Percentiles rank a stretch among this genome's conserved stretches.
Conservation (phyloP, 2,329 filamentous ascomycete genomes). For the Aotearoamyces nothofagi region DNA sequence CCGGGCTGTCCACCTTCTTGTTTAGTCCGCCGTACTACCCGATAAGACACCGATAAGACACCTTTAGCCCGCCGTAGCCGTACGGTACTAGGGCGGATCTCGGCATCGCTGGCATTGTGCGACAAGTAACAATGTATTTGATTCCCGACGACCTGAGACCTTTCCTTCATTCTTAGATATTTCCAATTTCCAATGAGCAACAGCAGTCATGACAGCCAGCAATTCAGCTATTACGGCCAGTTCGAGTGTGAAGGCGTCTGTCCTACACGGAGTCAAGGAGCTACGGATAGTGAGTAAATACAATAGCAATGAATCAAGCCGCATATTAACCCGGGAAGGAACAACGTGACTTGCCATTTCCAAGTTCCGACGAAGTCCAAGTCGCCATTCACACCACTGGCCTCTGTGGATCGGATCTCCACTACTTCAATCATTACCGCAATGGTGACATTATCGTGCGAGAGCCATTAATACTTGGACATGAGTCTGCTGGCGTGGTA, state of each 20-base stretch:
- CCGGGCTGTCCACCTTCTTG: too few species aligned
- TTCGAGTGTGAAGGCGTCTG: neutral
- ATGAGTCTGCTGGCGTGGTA: constrained; percentile 78
- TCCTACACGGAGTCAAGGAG: constrained; percentile 18
- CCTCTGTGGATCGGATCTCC: constrained; percentile 92
- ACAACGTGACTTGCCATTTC: constrained; percentile 10
- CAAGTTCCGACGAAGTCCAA: constrained; percentile 48
- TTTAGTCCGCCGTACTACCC: too few species aligned
- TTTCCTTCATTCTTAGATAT: too few species aligned
- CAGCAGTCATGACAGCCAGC: too few species aligned
- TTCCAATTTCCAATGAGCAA: too few species aligned
- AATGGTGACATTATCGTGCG: constrained; percentile 92
- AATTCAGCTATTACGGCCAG: too few species aligned
- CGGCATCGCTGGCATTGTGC: too few species aligned
- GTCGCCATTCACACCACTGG: constrained; percentile 84
- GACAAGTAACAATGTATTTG: too few species aligned
- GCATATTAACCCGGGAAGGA: constrained; percentile 2
- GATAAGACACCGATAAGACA: too few species aligned
- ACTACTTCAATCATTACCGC: constrained; percentile 92
- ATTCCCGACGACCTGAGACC: too few species aligned
- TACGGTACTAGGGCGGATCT: too few species aligned
- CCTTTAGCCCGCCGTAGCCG: too few species aligned
- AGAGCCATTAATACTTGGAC: constrained; percentile 78
- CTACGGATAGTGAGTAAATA: constrained; percentile 15
- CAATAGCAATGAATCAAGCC: neutral